Conservation (phyloP, 2,329 filamentous ascomycete genomes). For the Monosporascus sp. region DNA sequence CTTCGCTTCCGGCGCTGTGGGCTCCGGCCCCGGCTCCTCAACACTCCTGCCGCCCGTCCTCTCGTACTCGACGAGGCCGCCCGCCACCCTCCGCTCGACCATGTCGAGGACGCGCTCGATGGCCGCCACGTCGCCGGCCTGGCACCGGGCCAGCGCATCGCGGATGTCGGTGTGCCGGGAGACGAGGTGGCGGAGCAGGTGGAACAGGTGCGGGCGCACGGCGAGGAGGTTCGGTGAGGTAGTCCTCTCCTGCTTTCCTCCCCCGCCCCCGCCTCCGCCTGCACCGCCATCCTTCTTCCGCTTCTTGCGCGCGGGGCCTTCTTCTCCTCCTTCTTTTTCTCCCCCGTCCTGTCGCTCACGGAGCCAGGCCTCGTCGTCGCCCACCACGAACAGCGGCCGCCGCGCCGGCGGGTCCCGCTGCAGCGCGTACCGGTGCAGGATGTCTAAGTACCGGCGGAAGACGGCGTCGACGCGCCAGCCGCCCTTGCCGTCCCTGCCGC, state of each 20-base stretch:
- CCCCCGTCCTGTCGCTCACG: constrained; percentile 25
- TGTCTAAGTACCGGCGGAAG: constrained; percentile 82
- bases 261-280: constrained; percentile 35
- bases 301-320: constrained; percentile 33
- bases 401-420: constrained; percentile 60
- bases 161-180: constrained; percentile 75
- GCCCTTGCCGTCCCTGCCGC: constrained; percentile 68
- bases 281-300: constrained; percentile 40
- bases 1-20: constrained; percentile 24
- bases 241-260: constrained; percentile 37
- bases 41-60: constrained; percentile 44
- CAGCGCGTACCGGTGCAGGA: constrained; percentile 74
- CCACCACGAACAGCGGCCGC: constrained; percentile 67
- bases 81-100: constrained; percentile 69
- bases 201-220: constrained; percentile 91
- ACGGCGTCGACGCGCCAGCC: constrained; percentile 89
- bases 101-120: constrained; percentile 73
- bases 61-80: constrained; percentile 66
- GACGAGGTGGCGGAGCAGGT: constrained; percentile 79
- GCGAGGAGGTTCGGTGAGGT: constrained; percentile 61
- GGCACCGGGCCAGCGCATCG: constrained; percentile 69
- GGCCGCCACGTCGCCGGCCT: constrained; percentile 64
- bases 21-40: constrained; percentile 28
- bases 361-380: constrained; percentile 46
- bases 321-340: constrained; percentile 25